Base-by-base conservation (phyloP, 2,329 filamentous ascomycete species). In the Pseudocercospora vitis region DNA sequence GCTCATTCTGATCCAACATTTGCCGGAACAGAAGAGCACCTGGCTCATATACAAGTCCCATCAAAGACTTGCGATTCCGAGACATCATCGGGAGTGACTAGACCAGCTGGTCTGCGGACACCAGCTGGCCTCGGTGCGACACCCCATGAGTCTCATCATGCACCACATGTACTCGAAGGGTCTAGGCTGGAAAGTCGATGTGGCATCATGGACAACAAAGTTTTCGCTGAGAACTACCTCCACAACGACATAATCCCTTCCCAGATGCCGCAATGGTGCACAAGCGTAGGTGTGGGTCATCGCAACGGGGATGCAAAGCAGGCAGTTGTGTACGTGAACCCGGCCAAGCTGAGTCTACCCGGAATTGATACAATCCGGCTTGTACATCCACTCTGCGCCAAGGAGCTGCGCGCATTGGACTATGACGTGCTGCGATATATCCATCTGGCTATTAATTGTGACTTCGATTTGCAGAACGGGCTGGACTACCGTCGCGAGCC, bases 301-400 rank as follows among this genome's bases (percentile, higher is more conserved):
- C 23, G 29, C 14, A 32, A 24, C 11, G 8, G 14, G 12, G 53
- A 42, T 24, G 6, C 29, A 11, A 42, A 32, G 18, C 24, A 49
- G 5, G 23, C 29, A 4, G 29, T 26, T 7, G 19, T 39, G 24
- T 52, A 19, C 19, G 9, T 49, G 7, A 46, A 56, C 12, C 21
- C 50, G 9, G 19, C 33, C 3, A 32, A 12, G n/a, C 45, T 56
- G 9, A 49, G 31, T 14, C 45, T 52, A 11, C 24, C 24, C 7
- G 53, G 49, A 7, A 39, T 56, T 29, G 35, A 56, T 21, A 19
- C 50, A 8, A 28, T 56, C 28, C 42, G 35, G 11, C 42, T 56
- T 3, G 37, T 50, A 19, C 49, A 48, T 52, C 53, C 53, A 11
- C 29, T 56, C 35, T 52, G 53, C 18, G 21, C 42, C 16, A n/a